phyloP scores from a whole-genome alignment of 108 stramenopile species.

The Nitzschia palea region DNA sequence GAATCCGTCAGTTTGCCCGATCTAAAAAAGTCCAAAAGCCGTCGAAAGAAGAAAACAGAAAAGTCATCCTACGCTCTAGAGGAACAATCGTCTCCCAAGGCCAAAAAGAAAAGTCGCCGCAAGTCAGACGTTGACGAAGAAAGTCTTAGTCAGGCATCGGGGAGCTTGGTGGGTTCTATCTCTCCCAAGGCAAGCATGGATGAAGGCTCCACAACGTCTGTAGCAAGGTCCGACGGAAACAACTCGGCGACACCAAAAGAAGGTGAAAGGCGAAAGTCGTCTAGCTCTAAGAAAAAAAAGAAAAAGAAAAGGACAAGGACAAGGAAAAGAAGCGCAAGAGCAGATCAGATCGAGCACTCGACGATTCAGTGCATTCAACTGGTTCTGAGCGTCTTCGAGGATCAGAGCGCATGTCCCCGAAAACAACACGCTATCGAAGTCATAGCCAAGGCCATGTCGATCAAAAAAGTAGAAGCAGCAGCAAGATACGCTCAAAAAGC shows the following conservation, averaged over 20 bases:
- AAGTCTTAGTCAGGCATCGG: not conserved
- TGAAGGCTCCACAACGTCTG: not conserved
- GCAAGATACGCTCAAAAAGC: not conserved
- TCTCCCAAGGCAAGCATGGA: not conserved
- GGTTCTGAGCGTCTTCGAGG: not conserved
- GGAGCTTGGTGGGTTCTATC: not conserved
- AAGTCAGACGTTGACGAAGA: not conserved
- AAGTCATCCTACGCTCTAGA: conserved; percentile 10
- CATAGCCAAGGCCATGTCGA: not conserved
- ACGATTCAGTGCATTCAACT: not conserved
- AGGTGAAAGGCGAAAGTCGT: no score
- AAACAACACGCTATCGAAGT: not conserved
- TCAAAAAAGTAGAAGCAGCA: not conserved
- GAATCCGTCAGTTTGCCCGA: not conserved
- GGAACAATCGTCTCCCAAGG: not conserved
- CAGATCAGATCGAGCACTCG: not conserved
- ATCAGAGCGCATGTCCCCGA: no score
- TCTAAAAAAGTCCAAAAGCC: not conserved
- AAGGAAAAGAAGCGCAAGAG: conserved; percentile 2
- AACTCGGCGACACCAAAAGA: no score
- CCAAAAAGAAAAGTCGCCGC: not conserved
- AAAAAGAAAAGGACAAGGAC: conserved; percentile 18
- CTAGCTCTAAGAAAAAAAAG: not conserved
- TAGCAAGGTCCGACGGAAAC: not conserved
- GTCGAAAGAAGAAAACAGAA: conserved; percentile 9